A percentile compares a stretch with the other conserved stretches of the same genome.
phyloP scores from a whole-genome alignment of 768 basidiomycete genomes.

The Lyophyllum semitale region DNA sequence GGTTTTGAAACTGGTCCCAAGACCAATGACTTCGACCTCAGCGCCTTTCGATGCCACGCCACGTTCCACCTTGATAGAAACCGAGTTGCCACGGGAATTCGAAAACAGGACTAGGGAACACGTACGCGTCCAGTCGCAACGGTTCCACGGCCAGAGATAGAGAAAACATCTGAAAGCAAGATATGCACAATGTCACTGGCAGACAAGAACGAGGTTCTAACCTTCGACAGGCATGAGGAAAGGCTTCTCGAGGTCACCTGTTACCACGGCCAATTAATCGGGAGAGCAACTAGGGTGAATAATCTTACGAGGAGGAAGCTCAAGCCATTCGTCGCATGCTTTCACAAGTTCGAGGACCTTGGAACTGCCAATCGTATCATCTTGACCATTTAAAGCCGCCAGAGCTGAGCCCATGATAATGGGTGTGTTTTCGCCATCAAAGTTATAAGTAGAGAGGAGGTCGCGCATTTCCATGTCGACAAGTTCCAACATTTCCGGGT shows the following conservation, averaged over 20 bases:
- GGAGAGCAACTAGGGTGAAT: background rate
- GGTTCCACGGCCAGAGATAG: slow-evolving; percentile 97
- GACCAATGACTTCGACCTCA: slow-evolving; percentile 92
- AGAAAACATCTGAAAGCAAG: slow-evolving; percentile 73
- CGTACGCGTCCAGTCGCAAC: slow-evolving; percentile 92
- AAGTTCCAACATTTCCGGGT: slow-evolving; percentile 98
- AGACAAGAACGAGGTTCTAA: slow-evolving; percentile 23
- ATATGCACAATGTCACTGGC: background rate
- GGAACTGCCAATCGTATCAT: slow-evolving; percentile 74
- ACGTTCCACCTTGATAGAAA: slow-evolving; percentile 72
- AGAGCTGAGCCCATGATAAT: slow-evolving; percentile 97
- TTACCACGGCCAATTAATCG: background rate
- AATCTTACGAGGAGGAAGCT: slow-evolving; percentile 82
- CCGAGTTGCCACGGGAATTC: background rate
- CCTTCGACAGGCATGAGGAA: slow-evolving; percentile 96
- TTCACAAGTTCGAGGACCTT: slow-evolving; percentile 84
- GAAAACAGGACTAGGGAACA: slow-evolving; percentile 2
- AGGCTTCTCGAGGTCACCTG: slow-evolving; percentile 95
- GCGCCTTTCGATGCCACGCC: slow-evolving; percentile 88
- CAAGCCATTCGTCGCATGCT: slow-evolving; percentile 93
- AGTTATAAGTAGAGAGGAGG: slow-evolving; percentile 87
- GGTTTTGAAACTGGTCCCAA: slow-evolving; percentile 82
- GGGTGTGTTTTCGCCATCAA: slow-evolving; percentile 97
- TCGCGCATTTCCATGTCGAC: slow-evolving; percentile 99
- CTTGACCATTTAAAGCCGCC: slow-evolving; percentile 87